phyloP scores from a whole-genome alignment of 2,329 filamentous ascomycete genomes.

The Geosmithia putterillii region DNA sequence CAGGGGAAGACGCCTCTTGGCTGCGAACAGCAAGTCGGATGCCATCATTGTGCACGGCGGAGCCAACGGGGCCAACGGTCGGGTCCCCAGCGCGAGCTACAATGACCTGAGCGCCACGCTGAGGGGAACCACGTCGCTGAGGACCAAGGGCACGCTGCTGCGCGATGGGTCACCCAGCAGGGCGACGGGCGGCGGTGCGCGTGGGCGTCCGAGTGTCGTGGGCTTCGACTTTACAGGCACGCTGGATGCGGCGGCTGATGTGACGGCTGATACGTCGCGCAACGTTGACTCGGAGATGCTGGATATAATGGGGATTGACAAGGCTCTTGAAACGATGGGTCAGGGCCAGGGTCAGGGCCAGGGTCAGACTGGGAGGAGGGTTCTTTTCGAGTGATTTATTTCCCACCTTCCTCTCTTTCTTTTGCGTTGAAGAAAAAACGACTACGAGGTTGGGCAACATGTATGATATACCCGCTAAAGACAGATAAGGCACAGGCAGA shows the following conservation, averaged over 20 bases:
- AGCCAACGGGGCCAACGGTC: too few relatives aligned
- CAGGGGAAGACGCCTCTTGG: slow-evolving; percentile 20
- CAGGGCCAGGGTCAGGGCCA: slow-evolving; percentile 33
- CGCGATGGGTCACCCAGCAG: not conserved
- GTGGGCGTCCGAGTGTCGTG: slow-evolving; percentile 14
- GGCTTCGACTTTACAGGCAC: slow-evolving; percentile 39
- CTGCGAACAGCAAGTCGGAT: slow-evolving; percentile 25
- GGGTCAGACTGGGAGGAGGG: slow-evolving; percentile 29
- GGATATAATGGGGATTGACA: slow-evolving; percentile 54
- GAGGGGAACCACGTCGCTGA: not conserved
- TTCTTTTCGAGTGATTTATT: slow-evolving; percentile 29
- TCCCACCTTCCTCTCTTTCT: not conserved
- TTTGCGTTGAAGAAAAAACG: not conserved
- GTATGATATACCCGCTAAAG: slow-evolving; percentile 3
- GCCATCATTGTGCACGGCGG: slow-evolving; percentile 39
- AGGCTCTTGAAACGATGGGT: slow-evolving; percentile 43
- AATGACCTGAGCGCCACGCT: not conserved
- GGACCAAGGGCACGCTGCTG: not conserved
- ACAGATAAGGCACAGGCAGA: not conserved
- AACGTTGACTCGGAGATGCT: slow-evolving; percentile 49
- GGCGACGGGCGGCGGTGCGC: not conserved
- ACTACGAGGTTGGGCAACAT: too few relatives aligned
- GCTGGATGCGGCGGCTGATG: slow-evolving; percentile 39
- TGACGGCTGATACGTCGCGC: slow-evolving; percentile 31
- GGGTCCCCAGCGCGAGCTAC: too few relatives aligned